Percentiles rank a stretch among this genome's conserved stretches.
phyloP scores from a whole-genome alignment of 768 basidiomycete species.

The Pisolithus microcarpus region DNA sequence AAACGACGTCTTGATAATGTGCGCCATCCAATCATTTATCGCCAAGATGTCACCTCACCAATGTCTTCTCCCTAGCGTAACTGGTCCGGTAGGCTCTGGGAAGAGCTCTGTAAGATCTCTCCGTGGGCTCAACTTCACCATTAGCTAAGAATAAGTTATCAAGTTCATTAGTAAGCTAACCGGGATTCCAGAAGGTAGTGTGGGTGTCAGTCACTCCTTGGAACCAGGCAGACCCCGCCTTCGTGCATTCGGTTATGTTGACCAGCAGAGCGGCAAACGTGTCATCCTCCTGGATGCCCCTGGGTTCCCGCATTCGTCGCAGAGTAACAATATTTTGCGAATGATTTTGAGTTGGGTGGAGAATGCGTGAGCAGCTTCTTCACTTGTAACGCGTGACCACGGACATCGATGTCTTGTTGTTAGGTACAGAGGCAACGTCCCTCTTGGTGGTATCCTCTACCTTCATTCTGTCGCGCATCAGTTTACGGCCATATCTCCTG shows the following conservation, averaged over 20 bases:
- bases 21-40: neutral
- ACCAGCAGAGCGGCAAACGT: neutral
- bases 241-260: neutral
- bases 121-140: neutral
- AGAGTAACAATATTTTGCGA: neutral
- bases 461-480: neutral
- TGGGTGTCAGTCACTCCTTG: neutral
- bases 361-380: neutral
- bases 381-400: no score
- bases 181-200: neutral
- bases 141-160: neutral
- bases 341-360: neutral
- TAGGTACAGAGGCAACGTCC: neutral
- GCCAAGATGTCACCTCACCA: neutral
- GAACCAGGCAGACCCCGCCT: neutral
- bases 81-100: neutral
- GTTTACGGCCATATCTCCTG: neutral
- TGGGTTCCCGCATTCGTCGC: neutral
- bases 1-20: neutral
- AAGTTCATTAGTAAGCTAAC: neutral
- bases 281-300: neutral
- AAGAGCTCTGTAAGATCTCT: neutral
- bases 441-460: neutral
- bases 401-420: neutral
- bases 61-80: neutral